Evolutionary conservation across 2,329 filamentous ascomycete species (phyloP).

Genomic region (Beauveria sp.): DNA sequence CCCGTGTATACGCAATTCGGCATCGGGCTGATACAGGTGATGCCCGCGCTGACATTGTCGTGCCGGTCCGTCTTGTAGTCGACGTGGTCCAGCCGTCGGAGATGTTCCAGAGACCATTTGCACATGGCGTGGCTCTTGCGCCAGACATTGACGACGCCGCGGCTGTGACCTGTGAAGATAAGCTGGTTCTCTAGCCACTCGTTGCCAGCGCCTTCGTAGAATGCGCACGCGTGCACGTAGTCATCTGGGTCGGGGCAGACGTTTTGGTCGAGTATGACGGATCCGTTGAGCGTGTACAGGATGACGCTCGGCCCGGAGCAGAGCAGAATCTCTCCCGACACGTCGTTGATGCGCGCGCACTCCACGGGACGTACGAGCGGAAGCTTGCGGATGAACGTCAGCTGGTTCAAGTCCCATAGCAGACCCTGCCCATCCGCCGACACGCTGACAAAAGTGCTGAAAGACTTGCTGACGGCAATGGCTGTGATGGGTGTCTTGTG

Average conservation of each 20-base stretch:
- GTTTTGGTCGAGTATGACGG: conserved; percentile 72
- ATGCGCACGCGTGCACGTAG: conserved; percentile 72
- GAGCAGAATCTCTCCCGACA: conserved; percentile 82
- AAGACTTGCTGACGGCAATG: conserved; percentile 78
- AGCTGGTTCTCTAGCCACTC: conserved; percentile 87
- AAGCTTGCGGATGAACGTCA: conserved; percentile 75
- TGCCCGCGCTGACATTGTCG: conserved; percentile 55
- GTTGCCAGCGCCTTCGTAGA: conserved; percentile 84
- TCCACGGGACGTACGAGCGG: conserved; percentile 52
- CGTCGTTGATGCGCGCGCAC: conserved; percentile 81
- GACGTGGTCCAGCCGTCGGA: conserved; percentile 75
- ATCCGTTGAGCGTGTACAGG: conserved; percentile 83
- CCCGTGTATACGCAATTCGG: conserved; percentile 83
- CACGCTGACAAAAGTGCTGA: conserved; percentile 79
- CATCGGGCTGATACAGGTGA: conserved; percentile 82
- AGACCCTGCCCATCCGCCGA: conserved; percentile 76
- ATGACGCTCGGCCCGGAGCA: conserved; percentile 68
- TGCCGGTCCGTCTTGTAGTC: conserved; percentile 57
- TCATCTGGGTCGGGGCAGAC: conserved; percentile 68
- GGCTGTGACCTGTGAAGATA: conserved; percentile 80
- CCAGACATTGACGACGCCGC: conserved; percentile 78
- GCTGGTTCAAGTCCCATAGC: conserved; percentile 89
- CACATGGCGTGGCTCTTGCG: conserved; percentile 48
- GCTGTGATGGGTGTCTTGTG: conserved; percentile 78
- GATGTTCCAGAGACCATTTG: conserved; percentile 67